Base-by-base conservation (phyloP, 1,284 basidiomycete species). In the Trichosporon faecale region DNA sequence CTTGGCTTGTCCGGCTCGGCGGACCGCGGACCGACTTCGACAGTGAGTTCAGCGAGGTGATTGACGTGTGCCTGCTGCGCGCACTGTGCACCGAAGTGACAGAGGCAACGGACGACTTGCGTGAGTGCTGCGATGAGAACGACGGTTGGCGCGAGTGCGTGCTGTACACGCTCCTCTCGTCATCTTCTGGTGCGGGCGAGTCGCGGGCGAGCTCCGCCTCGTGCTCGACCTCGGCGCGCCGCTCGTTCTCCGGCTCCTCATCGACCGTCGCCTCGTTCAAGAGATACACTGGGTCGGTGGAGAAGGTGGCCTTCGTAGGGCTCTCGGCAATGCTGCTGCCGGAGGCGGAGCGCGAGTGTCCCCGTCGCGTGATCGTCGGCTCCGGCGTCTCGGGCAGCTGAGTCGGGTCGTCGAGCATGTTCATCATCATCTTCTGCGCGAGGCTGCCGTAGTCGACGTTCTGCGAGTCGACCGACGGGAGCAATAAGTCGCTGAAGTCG, bases 401-500 rank as follows among this genome's bases (percentile, higher is more conserved):
- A 12, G 65, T 63, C 12, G 68, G 70, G 66, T 29, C 67, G 29
- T 67, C 69, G 35, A 31, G 37, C 57, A 76, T 69, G 57, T 76
- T 73, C 35, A 75, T 70, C 74, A 79, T 76, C 77, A 79, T 74
- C 69, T 75, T 75, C 66, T 76, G 73, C 8, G 78, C 78, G 2
- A 77, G 52, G 18, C 72, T 74, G 18, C 79, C 80, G 64, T 78
- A 79, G 69, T 81, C 79, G 67, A 79, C 74, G 21, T 67, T 71
- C 21, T 69, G 37, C 0, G 49, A 66, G 76, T 80, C 69, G 77
- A 73, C 60, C 79, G 80, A 57, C 84, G 86, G 65, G 83, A 80
- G 55, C 84, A 85, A 70, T 85, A 81, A 70, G 83, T 84, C 77
- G 66, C 74, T 69, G 85, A 82, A 70, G 85, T 86, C 70, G 27